Base-by-base conservation (phyloP, 139 green algal genomes). In the Eudorina sp. region DNA sequence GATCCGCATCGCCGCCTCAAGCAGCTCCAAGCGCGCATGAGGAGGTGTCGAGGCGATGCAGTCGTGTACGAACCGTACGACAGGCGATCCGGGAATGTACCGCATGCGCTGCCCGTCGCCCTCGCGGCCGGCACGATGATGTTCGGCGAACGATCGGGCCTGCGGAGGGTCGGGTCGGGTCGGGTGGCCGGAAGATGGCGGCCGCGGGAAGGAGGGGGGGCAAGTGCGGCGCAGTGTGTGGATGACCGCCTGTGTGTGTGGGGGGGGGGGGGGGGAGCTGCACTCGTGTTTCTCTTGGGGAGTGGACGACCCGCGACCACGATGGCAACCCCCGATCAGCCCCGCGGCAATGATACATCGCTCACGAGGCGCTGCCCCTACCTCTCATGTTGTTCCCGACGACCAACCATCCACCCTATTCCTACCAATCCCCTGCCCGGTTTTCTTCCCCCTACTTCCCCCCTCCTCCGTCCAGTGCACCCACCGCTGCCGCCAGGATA, bases 401-500 rank as follows among this genome's bases (percentile, higher is more conserved):
- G 51, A 58, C n/a, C n/a, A n/a, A n/a, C n/a, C n/a, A n/a, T n/a
- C n/a, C n/a, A n/a, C n/a, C n/a, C n/a, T n/a, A n/a, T n/a, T n/a
- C n/a, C 51, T 58, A 58, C 51, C 13, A 25, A 25, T 58, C 51
- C 51, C 51, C 51, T 25, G 51, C 16, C 51, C 13, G 16, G 51
- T 58, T 58, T 25, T 16, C 51, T 13, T 13, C 16, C 16, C 51
- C 16, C 16, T 58, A 58, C 51, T 58, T 58, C 13, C 16, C 13
- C 13, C 51, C 51, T 16, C 51, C 51, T 16, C 13, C 13, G 51
- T 16, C 51, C n/a, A 68, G 18, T 31, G 16, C 58, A 21, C 80
- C 29, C 34, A 86, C 80, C 80, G 60, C 62, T 0, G 80, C 80
- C 18, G 29, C 60, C 60, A 86, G 41, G 7, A 86, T 25, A 7